Base-by-base conservation (phyloP, 225 moss, liverwort and hornwort genomes). In the Polytrichum formosum region DNA sequence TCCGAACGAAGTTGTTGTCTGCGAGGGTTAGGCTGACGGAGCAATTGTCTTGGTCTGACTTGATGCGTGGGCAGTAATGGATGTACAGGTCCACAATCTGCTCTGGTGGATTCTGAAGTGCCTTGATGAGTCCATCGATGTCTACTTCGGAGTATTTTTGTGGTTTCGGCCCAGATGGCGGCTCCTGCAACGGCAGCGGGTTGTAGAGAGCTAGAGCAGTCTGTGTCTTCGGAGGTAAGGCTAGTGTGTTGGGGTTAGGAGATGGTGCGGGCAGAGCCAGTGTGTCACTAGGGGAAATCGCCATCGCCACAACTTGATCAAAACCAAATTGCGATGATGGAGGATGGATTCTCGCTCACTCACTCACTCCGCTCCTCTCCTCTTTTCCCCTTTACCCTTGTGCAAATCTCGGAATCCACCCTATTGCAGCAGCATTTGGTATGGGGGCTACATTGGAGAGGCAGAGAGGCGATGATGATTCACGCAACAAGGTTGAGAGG, bases 21-120 rank as follows among this genome's bases (percentile, higher is more conserved):
- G 87, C 87, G 17, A 87, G 75, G 4, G 87, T 87, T 25, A 87
- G 81, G 26, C 83, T 83, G 53, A 87, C 81, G 7, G 87, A 87
- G 83, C 87, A 87, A 72, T 87, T 87, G 61, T 87, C 87, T 21
- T 78, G 76, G 68, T 84, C 87, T 61, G 87, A 87, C 70, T 87
- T 87, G 76, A 84, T 81, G 26, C 83, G 73, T 20, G 87, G 87
- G 69, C 87, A 87, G 33, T 87, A 87, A 60, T 87, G 87, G 70
- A 87, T 78, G 72, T 87, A 87, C 22, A 87, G 28, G 61, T 87
- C 83, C 56, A 81, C 83, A 55, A 87, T 80, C 33, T 69, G 71
- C 76, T 87, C 87, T 5, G 83, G 81, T n/a, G 87, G 87, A 56
- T 84, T 79, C 72, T 84, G 65, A 0, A 87, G 83, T 0, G 83